A percentile compares a stretch with the other conserved stretches of the same genome.
These are phyloP conservation scores for Fusarium solani-melongenae DNA, from an alignment of 2,329 filamentous ascomycete genomes.

Conservation along the genomic window DNA sequence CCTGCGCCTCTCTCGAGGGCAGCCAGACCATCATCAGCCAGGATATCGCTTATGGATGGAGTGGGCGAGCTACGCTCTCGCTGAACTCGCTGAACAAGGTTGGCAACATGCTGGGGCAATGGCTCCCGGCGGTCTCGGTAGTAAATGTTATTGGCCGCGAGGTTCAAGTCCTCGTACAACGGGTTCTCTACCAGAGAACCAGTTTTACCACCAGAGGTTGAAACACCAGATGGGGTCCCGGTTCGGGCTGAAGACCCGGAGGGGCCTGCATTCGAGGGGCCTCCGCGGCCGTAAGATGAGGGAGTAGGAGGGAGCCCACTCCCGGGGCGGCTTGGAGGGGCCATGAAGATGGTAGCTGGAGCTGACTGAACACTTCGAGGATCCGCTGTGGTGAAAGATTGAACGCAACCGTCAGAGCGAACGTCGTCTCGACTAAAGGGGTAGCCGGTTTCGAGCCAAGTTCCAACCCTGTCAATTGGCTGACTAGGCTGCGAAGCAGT, in stretches of 20 bases:
- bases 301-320: neutral
- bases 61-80: slow-evolving; percentile 3
- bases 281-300: neutral
- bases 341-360: neutral
- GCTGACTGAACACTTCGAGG: neutral
- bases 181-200: neutral
- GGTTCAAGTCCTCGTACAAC: neutral
- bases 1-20: neutral
- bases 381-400: neutral
- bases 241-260: neutral
- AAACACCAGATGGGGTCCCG: neutral
- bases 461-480: neutral
- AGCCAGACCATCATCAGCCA: neutral
- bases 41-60: neutral
- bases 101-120: neutral
- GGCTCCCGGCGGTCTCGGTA: neutral
- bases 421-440: neutral
- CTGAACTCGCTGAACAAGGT: neutral
- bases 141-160: slow-evolving; percentile 3
- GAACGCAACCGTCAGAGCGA: neutral
- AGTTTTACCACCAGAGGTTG: neutral
- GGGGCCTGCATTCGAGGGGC: neutral
- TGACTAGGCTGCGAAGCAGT: neutral
- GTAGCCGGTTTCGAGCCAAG: slow-evolving; percentile 19
- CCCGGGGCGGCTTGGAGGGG: neutral